Base-by-base conservation (phyloP, 2,329 filamentous ascomycete genomes). In the Fusarium begoniae region DNA sequence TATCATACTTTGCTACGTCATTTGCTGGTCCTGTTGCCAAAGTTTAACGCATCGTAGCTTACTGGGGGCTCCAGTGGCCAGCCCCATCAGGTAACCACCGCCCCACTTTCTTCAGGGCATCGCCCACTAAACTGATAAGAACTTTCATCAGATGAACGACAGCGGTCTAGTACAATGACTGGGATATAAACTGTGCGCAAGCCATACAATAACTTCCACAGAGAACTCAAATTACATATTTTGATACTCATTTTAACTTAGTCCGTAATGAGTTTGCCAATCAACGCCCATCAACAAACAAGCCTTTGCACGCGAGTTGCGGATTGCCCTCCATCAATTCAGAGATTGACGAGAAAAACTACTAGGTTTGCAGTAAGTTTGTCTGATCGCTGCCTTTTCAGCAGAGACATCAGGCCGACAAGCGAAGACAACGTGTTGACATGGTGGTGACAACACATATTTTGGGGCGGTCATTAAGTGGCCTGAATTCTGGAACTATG, bases 161-260 rank as follows among this genome's bases (percentile, higher is more conserved):
- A 8, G 2, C 6, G 2, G 12, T 41, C 13, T 41, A 6, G 40
- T 1, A n/a, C 13, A n/a, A n/a, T n/a, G 8, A 5, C 22, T n/a
- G 8, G 22, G 8, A 41, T 14, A n/a, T 41, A 13, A n/a, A 15
- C 4, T 15, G 12, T 15, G 13, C 20, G 2, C 20, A 41, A 14
- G 10, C 0, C 13, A 41, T 22, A 14, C 4, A 8, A 41, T 41
- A 1, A 2, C 3, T 22, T 41, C 5, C 3, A 8, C 6, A 40
- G 11, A 40, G 38, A 0, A 40, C 10, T 40, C 1, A 8, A 22
- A 22, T 40, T 41, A 1, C 9, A 14, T 13, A 9, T 2, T 6
- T 41, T 41, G 1, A 41, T 14, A 9, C 11, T 41, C 7, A 14
- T 14, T 14, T 1, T 9, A 41, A n/a, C 12, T 41, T 14, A 41